phyloP scores from a whole-genome alignment of 2,329 filamentous ascomycete genomes.

The Periconia sp. region DNA sequence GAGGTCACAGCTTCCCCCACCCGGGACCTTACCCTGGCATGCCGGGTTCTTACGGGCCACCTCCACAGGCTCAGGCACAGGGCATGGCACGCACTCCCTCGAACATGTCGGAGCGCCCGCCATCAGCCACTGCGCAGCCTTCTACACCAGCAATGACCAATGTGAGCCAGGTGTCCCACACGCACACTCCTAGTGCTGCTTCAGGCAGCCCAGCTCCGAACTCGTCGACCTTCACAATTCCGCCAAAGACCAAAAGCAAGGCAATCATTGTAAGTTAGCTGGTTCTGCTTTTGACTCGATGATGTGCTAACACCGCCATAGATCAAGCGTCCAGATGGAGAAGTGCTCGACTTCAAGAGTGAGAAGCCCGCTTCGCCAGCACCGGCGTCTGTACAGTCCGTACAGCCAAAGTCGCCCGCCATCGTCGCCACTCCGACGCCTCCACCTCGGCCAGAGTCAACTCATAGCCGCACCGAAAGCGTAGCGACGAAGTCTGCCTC shows the following conservation, averaged over 20 bases:
- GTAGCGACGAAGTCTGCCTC: conserved; percentile 72
- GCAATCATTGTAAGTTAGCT: conserved; percentile 73
- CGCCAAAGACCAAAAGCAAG: conserved; percentile 69
- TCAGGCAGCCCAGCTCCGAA: conserved; percentile 67
- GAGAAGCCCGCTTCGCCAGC: conserved; percentile 47
- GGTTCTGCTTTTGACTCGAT: conserved; percentile 43
- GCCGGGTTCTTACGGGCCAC: conserved; percentile 59
- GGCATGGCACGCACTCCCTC: conserved; percentile 70
- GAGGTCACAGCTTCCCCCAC: conserved; percentile 55
- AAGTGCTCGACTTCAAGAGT: conserved; percentile 70
- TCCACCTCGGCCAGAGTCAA: conserved; percentile 72
- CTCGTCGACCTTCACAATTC: conserved; percentile 67
- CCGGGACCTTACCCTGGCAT: conserved; percentile 55
- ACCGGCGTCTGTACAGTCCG: conserved; percentile 43
- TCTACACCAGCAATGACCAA: conserved; percentile 58
- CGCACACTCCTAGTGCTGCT: conserved; percentile 61
- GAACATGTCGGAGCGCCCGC: conserved; percentile 62
- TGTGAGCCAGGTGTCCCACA: conserved; percentile 53
- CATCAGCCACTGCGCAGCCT: conserved; percentile 67
- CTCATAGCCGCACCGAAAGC: conserved; percentile 76
- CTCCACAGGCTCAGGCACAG: conserved; percentile 66
- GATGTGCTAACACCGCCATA: conserved; percentile 4
- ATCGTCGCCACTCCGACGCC: conserved; percentile 71
- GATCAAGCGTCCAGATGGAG: conserved; percentile 82
- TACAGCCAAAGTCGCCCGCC: conserved; percentile 63